Conservation (phyloP, 2,329 filamentous ascomycete species). For the Xylariales sp. region DNA sequence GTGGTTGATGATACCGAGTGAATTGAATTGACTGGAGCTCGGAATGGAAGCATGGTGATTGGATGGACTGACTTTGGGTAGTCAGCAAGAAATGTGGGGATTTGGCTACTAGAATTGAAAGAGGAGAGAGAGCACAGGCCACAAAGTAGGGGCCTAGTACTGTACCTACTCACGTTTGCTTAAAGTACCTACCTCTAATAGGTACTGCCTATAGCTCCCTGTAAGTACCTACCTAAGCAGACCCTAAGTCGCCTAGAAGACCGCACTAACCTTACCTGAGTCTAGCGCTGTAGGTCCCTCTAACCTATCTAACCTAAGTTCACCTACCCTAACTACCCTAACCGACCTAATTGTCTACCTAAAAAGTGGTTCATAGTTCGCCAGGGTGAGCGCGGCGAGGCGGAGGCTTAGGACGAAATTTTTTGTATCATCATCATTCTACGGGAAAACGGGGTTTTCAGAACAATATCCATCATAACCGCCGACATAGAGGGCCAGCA, state of each 20-base stretch:
- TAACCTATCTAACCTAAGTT: too few species aligned
- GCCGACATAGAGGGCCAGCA: conserved; percentile 61
- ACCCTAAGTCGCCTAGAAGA: too few species aligned
- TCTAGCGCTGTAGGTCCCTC: too few species aligned
- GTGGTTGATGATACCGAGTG: conserved; percentile 28
- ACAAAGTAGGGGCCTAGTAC: background rate
- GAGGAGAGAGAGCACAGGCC: conserved; percentile 14
- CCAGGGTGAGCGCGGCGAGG: conserved; percentile 36
- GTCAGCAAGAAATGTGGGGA: conserved; percentile 33
- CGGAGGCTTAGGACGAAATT: conserved; percentile 47
- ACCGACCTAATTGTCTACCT: too few species aligned
- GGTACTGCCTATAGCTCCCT: too few species aligned
- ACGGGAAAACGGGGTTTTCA: conserved; percentile 60
- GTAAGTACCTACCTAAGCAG: too few species aligned
- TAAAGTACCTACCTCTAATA: conserved; percentile 6
- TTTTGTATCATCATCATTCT: conserved; percentile 56
- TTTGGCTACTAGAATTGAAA: conserved; percentile 32
- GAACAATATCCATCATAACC: conserved; percentile 58
- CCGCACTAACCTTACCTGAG: too few species aligned
- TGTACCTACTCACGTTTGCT: background rate
- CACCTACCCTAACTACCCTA: too few species aligned
- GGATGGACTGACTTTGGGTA: conserved; percentile 11
- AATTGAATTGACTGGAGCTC: conserved; percentile 32
- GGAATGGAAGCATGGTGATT: conserved; percentile 20
- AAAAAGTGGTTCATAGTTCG: too few species aligned